These are phyloP conservation scores for Backusella liffmaniae DNA, from an alignment of 192 early-diverging fungal genomes.

Conservation along the genomic window DNA sequence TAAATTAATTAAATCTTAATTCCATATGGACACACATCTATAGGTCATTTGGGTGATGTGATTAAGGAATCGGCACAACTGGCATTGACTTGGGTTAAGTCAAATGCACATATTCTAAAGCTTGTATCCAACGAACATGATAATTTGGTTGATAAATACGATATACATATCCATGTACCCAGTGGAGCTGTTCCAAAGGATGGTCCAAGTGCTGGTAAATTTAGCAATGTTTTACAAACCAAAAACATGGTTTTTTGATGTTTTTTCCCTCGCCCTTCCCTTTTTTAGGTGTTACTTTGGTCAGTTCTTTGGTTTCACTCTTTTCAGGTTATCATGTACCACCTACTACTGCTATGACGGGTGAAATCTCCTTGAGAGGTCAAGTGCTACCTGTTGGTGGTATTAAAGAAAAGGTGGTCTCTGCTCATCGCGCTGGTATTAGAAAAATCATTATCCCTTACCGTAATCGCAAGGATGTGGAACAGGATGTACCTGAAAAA, in stretches of 20 bases:
- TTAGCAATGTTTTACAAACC: not conserved
- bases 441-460: constrained; percentile 68
- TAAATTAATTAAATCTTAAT: not conserved
- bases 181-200: constrained; percentile 82
- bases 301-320: constrained; percentile 78
- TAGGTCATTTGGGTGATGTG: constrained; percentile 75
- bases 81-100: constrained; percentile 71
- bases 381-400: constrained; percentile 82
- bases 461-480: constrained; percentile 69
- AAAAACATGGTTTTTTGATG: not conserved
- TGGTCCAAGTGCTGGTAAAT: constrained; percentile 63
- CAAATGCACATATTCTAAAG: constrained; percentile 58
- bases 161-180: constrained; percentile 86
- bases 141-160: constrained; percentile 49
- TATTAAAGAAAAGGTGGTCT: constrained; percentile 84
- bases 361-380: constrained; percentile 82
- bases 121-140: constrained; percentile 36
- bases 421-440: constrained; percentile 76
- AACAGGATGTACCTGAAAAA: constrained; percentile 65
- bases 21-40: not conserved
- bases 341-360: constrained; percentile 73
- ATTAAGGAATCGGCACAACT: constrained; percentile 83
- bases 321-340: constrained; percentile 56
- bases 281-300: constrained; percentile 55
- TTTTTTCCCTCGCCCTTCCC: not conserved